Conservation (phyloP, 495 filamentous ascomycete species). For the Podospora pseudopauciseta region DNA sequence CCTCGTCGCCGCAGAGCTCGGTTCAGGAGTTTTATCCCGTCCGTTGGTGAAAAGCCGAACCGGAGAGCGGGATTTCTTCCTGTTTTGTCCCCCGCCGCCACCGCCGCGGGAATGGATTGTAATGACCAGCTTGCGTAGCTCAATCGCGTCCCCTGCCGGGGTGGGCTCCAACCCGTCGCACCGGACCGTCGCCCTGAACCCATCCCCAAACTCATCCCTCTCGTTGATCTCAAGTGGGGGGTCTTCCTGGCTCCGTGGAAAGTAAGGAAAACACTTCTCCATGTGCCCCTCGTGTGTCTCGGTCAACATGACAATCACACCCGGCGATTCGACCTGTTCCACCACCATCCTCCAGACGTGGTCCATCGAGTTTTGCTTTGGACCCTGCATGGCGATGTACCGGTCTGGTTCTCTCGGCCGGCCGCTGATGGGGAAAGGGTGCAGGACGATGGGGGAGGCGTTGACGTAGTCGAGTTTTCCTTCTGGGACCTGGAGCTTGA, state of each 20-base stretch:
- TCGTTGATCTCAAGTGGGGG: constrained; percentile 54
- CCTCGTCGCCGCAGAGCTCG: not conserved
- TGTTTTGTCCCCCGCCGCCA: not conserved
- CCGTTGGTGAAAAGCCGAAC: not conserved
- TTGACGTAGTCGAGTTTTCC: constrained; percentile 92
- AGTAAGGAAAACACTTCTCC: constrained; percentile 93
- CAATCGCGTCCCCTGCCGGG: constrained; percentile 48
- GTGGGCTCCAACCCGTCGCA: constrained; percentile 50
- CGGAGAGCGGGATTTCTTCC: not conserved
- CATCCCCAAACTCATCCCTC: constrained; percentile 58
- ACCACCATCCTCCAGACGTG: constrained; percentile 97
- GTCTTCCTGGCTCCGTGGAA: constrained; percentile 58
- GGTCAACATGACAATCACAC: constrained; percentile 93
- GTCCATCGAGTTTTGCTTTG: constrained; percentile 64
- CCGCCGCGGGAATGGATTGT: constrained; percentile 31
- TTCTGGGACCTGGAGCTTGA: constrained; percentile 77
- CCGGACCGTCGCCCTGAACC: constrained; percentile 54
- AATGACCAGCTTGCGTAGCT: constrained; percentile 52
- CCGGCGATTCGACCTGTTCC: constrained; percentile 72
- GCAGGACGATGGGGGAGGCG: constrained; percentile 78
- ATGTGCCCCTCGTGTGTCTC: constrained; percentile 76
- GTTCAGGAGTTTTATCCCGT: constrained; percentile 5
- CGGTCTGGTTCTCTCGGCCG: constrained; percentile 35
- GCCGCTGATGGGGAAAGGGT: constrained; percentile 53
- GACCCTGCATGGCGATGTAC: constrained; percentile 70